A percentile compares a stretch with the other conserved stretches of the same genome.
These are phyloP conservation scores for Russula sp. DNA, from an alignment of 768 basidiomycete genomes.

Conservation along the genomic window DNA sequence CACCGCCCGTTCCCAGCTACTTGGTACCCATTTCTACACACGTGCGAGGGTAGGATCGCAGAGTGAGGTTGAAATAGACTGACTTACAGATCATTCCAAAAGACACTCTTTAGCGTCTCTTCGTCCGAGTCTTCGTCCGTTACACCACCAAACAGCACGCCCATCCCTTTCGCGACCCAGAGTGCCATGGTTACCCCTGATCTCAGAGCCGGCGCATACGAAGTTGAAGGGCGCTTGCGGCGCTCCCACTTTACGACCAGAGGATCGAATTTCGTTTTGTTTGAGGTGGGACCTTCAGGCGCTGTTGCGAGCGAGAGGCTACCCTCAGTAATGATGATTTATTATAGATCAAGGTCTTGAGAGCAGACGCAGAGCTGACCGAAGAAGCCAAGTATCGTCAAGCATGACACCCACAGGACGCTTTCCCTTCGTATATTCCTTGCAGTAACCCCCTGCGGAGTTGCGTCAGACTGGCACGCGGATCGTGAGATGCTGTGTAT, in stretches of 20 bases:
- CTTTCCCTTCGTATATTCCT: constrained; percentile 83
- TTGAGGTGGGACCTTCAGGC: constrained; percentile 27
- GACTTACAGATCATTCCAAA: constrained; percentile 80
- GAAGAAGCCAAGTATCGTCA: constrained; percentile 86
- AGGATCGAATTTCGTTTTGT: constrained; percentile 39
- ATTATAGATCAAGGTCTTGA: not conserved
- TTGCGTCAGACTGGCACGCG: not conserved
- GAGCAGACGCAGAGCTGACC: constrained; percentile 38
- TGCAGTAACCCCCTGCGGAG: constrained; percentile 77
- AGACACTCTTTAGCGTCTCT: constrained; percentile 77
- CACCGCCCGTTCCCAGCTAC: constrained; percentile 68
- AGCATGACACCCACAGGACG: constrained; percentile 81
- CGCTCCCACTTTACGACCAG: constrained; percentile 78
- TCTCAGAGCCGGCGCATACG: constrained; percentile 63
- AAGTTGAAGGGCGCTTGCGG: constrained; percentile 63
- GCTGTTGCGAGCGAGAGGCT: not conserved
- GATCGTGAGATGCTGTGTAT: constrained; percentile 5
- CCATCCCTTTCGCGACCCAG: constrained; percentile 62
- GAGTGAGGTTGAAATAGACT: not conserved
- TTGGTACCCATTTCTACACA: constrained; percentile 68
- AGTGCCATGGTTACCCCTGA: constrained; percentile 85
- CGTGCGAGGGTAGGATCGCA: not conserved
- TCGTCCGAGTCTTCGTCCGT: constrained; percentile 82
- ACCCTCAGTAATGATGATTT: not conserved
- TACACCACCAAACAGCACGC: constrained; percentile 84